A percentile compares a stretch with the other conserved stretches of the same genome.
Evolutionary conservation across 805 yeast species (phyloP).

Genomic region (Tetrapisispora taiwanensis): DNA sequence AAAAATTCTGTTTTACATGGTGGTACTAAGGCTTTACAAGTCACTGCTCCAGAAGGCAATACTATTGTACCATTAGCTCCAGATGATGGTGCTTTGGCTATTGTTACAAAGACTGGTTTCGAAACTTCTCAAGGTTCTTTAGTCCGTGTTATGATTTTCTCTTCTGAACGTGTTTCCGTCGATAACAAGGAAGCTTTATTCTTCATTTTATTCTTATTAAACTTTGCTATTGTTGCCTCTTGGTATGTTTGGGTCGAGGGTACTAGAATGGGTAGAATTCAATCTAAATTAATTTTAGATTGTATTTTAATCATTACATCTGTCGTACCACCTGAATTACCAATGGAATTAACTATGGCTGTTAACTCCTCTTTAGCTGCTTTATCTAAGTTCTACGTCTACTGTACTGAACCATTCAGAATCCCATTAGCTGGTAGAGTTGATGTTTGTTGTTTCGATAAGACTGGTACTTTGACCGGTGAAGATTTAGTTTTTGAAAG

Average conservation of each 20-base stretch:
- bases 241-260: constrained; percentile 99
- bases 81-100: constrained; percentile 84
- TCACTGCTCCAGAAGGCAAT: constrained; percentile 53
- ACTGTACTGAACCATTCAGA: constrained; percentile 97
- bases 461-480: constrained; percentile 95
- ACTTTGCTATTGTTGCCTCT: constrained; percentile 90
- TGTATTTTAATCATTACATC: constrained; percentile 94
- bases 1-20: constrained; percentile 85
- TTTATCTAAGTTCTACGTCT: constrained; percentile 74
- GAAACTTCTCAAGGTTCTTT: constrained; percentile 97
- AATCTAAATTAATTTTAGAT: constrained; percentile 85
- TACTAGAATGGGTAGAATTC: constrained; percentile 88
- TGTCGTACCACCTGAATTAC: constrained; percentile 97
- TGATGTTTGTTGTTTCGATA: constrained; percentile 97
- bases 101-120: constrained; percentile 90
- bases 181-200: constrained; percentile 91
- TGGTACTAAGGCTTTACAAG: constrained; percentile 93
- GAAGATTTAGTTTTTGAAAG: constrained; percentile 96
- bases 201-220: constrained; percentile 79
- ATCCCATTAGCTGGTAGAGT: constrained; percentile 96
- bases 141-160: constrained; percentile 94
- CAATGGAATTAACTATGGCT: constrained; percentile 98
- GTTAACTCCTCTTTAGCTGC: constrained; percentile 88
- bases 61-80: constrained; percentile 56
- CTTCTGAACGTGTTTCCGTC: constrained; percentile 91